Conservation (phyloP, 257 asterid genomes). For the Capsicum chinense region DNA sequence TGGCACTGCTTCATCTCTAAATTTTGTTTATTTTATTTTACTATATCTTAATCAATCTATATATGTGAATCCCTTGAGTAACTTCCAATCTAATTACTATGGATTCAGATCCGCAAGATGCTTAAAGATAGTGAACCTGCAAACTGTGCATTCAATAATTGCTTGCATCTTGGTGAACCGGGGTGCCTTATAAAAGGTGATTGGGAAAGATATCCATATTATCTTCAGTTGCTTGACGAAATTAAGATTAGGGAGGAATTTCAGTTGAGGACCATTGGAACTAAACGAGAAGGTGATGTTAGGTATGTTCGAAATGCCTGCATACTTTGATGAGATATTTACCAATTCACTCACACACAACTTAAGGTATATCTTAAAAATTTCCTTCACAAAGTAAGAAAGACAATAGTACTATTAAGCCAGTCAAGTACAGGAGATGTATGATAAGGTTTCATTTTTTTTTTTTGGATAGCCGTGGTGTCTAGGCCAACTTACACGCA, state of each 20-base stretch:
- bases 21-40: constrained; percentile 5
- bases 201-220: constrained; percentile 93
- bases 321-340: neutral
- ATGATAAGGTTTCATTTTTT: neutral
- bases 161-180: constrained; percentile 91
- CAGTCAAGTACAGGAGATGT: neutral
- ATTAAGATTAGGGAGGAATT: constrained; percentile 87
- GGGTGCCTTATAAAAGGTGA: constrained; percentile 79
- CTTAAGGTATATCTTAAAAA: neutral
- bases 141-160: constrained; percentile 75
- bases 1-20: neutral
- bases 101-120: constrained; percentile 69
- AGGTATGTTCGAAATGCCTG: constrained; percentile 56
- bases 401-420: neutral
- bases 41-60: neutral
- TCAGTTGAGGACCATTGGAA: constrained; percentile 84
- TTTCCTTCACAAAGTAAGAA: constrained; percentile 13
- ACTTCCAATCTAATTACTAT: neutral
- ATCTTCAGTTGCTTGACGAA: constrained; percentile 91
- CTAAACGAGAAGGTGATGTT: constrained; percentile 88
- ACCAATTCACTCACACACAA: constrained; percentile 16
- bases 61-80: neutral
- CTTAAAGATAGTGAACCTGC: constrained; percentile 55
- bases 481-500: too few species aligned
- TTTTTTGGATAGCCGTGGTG: too few species aligned